Base-by-base conservation (phyloP, 306 rosid genomes). In the Pyrus pyrifolia region DNA sequence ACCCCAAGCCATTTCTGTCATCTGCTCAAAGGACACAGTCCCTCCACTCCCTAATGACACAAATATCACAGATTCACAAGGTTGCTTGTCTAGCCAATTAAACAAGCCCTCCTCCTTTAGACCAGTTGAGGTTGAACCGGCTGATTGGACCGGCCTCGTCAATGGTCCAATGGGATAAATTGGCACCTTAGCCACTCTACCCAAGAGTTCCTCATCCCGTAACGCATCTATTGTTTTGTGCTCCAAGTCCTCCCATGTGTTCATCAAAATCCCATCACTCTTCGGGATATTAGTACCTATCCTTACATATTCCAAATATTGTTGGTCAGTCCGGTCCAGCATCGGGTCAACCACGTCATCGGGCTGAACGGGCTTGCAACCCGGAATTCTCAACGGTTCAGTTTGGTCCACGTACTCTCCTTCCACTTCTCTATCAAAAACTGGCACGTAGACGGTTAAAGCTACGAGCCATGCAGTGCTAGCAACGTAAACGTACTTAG, bases 1-100 rank as follows among this genome's bases (percentile, higher is more conserved):
- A 6, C 96, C 96, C 78, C 70, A 87, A 0, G 97, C 97, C 49
- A 88, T 8, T 70, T 92, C 93, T 0, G 11, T 83, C 76, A 74
- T 81, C 33, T 92, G 96, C 55, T 92, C 87, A n/a, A 1, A 22
- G 22, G 87, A 73, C 38, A 92, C 0, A 4, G 84, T 81, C 11
- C 96, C 97, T 0, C 96, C 97, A 13, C 93, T 92, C 4, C 97
- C 96, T 21, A 92, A 84, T 0, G 89, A 88, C 14, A 92, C 87
- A 30, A 83, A 88, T 25, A 92, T 5, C 53, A 90, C 90, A 0
- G 97, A 90, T 27, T 88, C 80, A 0, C 1, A 17, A 0, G 89
- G 87, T 45, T 90, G 96, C 13, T 68, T 21, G 42, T 90, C 89
- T 0, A 90, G 81, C 96, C 97, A 90, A 5, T 35, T 68, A 23